Evolutionary conservation across 768 basidiomycete species (phyloP).

Genomic region (Mycena alexandri): DNA sequence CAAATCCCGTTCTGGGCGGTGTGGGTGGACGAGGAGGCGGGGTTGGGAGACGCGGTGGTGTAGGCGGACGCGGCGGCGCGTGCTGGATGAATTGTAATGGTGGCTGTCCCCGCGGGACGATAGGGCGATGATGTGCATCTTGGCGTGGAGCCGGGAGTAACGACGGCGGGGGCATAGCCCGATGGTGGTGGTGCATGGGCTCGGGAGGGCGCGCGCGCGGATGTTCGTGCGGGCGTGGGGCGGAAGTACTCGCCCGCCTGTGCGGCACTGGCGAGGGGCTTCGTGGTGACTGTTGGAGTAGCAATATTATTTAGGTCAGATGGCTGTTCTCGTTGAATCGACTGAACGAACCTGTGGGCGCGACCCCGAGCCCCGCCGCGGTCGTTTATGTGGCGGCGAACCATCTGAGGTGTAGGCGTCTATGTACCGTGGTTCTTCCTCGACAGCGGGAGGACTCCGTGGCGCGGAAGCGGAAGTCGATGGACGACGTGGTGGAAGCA

Average conservation of each 20-base stretch:
- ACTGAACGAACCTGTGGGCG: conserved; percentile 9
- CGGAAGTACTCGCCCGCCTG: no score
- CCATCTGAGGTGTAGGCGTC: neutral
- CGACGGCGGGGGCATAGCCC: conserved; percentile 11
- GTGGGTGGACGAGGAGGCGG: conserved; percentile 1
- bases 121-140: neutral
- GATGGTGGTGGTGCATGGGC: no score
- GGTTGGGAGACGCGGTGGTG: conserved; percentile 5
- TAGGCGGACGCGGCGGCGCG: conserved; percentile 4
- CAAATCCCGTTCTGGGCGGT: no score
- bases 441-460: conserved; percentile 7
- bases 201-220: conserved; percentile 7
- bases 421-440: neutral
- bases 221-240: neutral
- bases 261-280: neutral
- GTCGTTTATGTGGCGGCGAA: conserved; percentile 28
- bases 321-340: neutral
- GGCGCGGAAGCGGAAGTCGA: neutral
- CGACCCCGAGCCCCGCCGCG: conserved; percentile 2
- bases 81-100: conserved; percentile 34
- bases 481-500: conserved; percentile 10
- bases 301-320: neutral
- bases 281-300: neutral
- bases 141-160: neutral
- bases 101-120: neutral